Evolutionary conservation across 1,139 yeast genomes (phyloP), one percentile per base, ranked within the genome.

Genomic region (Candida smagusa): DNA sequence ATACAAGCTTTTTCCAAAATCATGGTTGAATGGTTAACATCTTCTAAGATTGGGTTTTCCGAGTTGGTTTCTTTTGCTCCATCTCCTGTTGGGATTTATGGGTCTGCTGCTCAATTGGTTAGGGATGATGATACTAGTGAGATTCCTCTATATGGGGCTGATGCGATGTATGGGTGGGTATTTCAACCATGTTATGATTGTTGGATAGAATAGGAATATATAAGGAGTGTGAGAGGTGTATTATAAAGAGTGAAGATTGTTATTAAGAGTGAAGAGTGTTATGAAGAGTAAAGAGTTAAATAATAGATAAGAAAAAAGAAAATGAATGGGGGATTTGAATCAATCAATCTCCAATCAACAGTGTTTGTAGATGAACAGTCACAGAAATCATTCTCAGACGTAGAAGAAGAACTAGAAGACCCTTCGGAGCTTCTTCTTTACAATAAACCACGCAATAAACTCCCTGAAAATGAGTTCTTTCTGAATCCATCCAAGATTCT

Each of bases 261-360:
- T 22, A 7, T 22, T 7, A 22, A 22, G 9, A 22, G 9, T 7
- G 9, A 7, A 7, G 9, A 22, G 25, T 9, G 9, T 7, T 7
- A 7, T 22, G 25, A 22, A 7, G 9, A 7, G 9, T 9, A 22
- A 22, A 22, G 9, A 22, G 9, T 7, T 7, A 7, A 22, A 7
- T 22, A 7, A 22, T 16, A 16, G 19, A 16, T 16, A 3, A 23
- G 11, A 23, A 23, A 23, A 23, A 23, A 5, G 8, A 27, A 12
- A 8, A 27, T 27, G 29, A 45, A 41, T 21, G 42, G 31, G 23
- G 34, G 47, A 11, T 58, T 58, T 33, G 62, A 58, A 39, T 56
- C 60, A 26, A 53, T 58, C 31, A 54, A 49, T 43, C 52, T 58
- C 25, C 45, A 42, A 12, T 43, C 51, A 2, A 41, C 53, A 3